These are phyloP conservation scores for Mycena indigotica DNA, from an alignment of 768 basidiomycete genomes.

Conservation along the genomic window DNA sequence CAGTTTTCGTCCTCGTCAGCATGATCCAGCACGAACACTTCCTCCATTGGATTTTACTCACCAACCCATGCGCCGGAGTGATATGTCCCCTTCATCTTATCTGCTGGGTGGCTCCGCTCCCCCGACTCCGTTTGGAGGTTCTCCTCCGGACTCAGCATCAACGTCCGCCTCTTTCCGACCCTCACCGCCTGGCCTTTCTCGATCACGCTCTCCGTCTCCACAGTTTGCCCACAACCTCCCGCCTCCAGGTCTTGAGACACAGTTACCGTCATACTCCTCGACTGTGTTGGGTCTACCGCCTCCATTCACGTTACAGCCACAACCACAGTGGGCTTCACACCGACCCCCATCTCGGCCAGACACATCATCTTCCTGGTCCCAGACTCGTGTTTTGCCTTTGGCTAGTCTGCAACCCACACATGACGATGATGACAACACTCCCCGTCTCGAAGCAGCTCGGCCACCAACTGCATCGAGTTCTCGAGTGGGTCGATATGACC, in stretches of 20 bases:
- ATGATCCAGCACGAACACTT: conserved; percentile 37
- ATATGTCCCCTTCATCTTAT: conserved; percentile 9
- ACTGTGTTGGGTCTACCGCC: conserved; percentile 42
- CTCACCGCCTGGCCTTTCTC: conserved; percentile 23
- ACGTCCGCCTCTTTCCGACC: no score
- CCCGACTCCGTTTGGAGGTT: conserved; percentile 21
- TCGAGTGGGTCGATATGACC: conserved; percentile 53
- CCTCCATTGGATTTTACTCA: conserved; percentile 36
- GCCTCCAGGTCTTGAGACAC: conserved; percentile 21
- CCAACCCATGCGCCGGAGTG: conserved; percentile 15
- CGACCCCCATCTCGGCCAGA: background rate
- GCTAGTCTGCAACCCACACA: conserved; percentile 33
- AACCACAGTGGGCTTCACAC: conserved; percentile 67
- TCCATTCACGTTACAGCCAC: conserved; percentile 69
- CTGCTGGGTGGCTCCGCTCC: conserved; percentile 26
- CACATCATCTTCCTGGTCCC: conserved; percentile 36
- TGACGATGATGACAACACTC: conserved; percentile 23
- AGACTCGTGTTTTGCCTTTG: conserved; percentile 22
- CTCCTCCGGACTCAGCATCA: conserved; percentile 2
- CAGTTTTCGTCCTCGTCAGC: conserved; percentile 15
- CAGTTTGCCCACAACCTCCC: conserved; percentile 38
- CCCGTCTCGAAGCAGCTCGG: conserved; percentile 25
- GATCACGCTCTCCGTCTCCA: conserved; percentile 38
- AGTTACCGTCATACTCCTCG: conserved; percentile 15
- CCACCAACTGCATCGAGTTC: conserved; percentile 27